Evolutionary conservation across 179 eudicot genomes (phyloP), one percentile per base, ranked within the genome.

Genomic region (Beta lomatogona): DNA sequence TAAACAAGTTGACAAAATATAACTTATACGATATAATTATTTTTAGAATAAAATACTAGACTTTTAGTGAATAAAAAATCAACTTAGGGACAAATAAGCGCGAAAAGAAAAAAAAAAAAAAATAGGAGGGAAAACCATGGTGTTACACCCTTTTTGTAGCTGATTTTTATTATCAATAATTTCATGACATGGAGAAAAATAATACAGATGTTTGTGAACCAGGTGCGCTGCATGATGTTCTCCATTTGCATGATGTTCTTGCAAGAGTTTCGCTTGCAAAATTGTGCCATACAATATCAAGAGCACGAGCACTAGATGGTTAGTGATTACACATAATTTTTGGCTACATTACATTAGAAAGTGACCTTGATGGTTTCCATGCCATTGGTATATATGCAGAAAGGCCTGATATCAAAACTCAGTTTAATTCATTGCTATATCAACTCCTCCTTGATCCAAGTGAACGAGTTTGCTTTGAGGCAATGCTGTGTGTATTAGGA

Each of bases 401-500:
- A 82, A 91, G 99, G 82, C 98, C 95, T 79, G 99, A 97, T 77
- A 83, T 94, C 64, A 97, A 92, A 90, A 88, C 98, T 79, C 94
- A 93, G 85, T 97, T 94, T 84, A 92, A 87, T 86, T 87, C 94
- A 58, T 73, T 94, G 79, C 98, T 97, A 74, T 97, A 94, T 86
- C 98, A 94, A 89, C 95, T 97, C 75, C 99, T 97, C 77, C 85
- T 94, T 84, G 99, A 97, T 89, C 98, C 99, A 76, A 94, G 99
- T 89, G 99, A 97, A 88, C 92, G 97, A 86, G 99, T 97, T 72
- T 97, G 99, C 82, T 97, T 97, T 79, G 99, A 97, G 91, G 99
- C 99, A 46, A 97, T 94, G 81, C 83, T 91, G 52, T 94, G 98
- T 77, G 97, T 94, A 31, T 83, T 97, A 81, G 98, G 99, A 70